Evolutionary conservation across 2,329 filamentous ascomycete genomes (phyloP).

Genomic region (Apiospora aurea): DNA sequence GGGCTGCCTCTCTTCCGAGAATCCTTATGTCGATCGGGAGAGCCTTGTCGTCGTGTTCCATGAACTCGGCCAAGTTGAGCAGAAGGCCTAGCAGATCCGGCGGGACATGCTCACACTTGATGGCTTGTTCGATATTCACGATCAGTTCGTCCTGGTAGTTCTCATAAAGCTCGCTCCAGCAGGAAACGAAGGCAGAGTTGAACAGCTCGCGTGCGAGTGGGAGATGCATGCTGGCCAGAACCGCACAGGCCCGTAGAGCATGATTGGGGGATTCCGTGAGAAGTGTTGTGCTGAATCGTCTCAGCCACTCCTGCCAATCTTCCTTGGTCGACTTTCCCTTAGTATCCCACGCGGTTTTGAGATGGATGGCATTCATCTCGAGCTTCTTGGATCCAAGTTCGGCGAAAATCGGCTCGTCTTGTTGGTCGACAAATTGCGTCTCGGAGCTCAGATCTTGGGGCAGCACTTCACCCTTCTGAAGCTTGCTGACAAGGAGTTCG

Average conservation of each 20-base stretch:
- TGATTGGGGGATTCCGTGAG: constrained; percentile 96
- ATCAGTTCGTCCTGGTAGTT: constrained; percentile 97
- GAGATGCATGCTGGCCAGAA: constrained; percentile 87
- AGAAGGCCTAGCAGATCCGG: constrained; percentile 94
- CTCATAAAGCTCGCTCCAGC: constrained; percentile 97
- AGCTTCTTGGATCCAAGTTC: constrained; percentile 93
- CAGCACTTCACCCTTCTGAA: constrained; percentile 93
- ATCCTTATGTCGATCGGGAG: constrained; percentile 96
- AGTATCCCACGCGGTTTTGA: constrained; percentile 97
- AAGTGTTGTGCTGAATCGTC: constrained; percentile 93
- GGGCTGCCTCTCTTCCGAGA: constrained; percentile 90
- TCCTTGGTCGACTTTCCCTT: constrained; percentile 96
- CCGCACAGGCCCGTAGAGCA: constrained; percentile 90
- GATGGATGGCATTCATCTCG: constrained; percentile 95
- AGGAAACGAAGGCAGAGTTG: constrained; percentile 98
- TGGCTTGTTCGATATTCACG: constrained; percentile 91
- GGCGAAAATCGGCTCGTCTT: constrained; percentile 81
- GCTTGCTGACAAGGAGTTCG: constrained; percentile 87
- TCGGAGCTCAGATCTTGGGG: constrained; percentile 93
- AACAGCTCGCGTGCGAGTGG: constrained; percentile 93
- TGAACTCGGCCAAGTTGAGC: constrained; percentile 97
- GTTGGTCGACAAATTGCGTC: constrained; percentile 76
- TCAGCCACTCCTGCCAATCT: constrained; percentile 99
- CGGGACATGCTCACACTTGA: constrained; percentile 94
- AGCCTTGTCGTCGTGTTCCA: constrained; percentile 99